Conservation (phyloP, 495 filamentous ascomycete species). For the Neurospora sublineolata region DNA sequence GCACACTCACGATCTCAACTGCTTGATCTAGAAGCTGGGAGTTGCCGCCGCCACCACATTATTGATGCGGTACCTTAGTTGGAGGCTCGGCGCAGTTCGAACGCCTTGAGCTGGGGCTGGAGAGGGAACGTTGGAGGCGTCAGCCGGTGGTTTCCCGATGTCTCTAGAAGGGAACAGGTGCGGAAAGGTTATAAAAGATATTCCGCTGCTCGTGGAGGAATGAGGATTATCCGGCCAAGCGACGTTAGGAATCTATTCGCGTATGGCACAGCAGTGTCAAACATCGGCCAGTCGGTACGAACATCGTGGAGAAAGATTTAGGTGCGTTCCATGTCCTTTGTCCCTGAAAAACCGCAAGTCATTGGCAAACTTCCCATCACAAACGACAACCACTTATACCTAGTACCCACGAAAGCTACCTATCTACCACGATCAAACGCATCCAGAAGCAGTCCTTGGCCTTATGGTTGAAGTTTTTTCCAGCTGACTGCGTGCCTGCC, state of each 20-base stretch:
- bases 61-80: neutral
- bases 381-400: neutral
- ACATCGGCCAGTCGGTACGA: neutral
- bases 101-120: neutral
- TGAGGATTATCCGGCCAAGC: neutral
- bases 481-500: neutral
- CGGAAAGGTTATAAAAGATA: neutral
- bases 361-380: neutral
- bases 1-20: neutral
- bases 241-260: neutral
- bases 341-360: neutral
- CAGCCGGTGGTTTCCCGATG: neutral
- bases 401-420: neutral
- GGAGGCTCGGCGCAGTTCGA: neutral
- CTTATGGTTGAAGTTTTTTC: neutral
- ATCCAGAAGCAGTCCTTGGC: neutral
- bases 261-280: neutral
- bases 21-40: neutral
- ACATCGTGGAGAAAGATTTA: neutral
- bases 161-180: neutral
- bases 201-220: neutral
- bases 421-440: neutral
- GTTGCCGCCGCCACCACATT: neutral
- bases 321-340: neutral
- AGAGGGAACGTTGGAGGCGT: neutral